Percentiles rank a stretch among this genome's conserved stretches.
Conservation (phyloP, 2,329 filamentous ascomycete genomes). For the Sporothrix mexicana region DNA sequence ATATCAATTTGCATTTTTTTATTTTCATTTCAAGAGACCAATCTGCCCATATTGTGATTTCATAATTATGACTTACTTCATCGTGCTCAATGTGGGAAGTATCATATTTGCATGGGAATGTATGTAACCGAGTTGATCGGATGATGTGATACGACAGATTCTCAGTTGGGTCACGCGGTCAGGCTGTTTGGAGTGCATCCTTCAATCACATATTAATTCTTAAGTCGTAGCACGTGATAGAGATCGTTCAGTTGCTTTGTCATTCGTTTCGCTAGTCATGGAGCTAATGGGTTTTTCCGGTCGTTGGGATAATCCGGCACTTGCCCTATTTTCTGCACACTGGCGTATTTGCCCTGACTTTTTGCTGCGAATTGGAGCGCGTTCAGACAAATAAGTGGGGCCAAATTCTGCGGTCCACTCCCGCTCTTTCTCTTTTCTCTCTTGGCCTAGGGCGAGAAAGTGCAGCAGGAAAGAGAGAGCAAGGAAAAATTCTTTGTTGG, state of each 20-base stretch:
- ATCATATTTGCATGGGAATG: background rate
- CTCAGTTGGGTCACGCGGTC: no score
- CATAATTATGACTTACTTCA: background rate
- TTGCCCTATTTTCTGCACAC: conserved; percentile 29
- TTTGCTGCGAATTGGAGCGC: conserved; percentile 6
- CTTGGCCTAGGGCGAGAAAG: background rate
- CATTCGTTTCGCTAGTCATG: no score
- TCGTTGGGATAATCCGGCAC: conserved; percentile 19
- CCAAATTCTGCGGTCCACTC: background rate
- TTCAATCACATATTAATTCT: no score
- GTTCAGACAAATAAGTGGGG: background rate
- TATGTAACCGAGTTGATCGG: background rate
- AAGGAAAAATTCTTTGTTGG: conserved; percentile 24
- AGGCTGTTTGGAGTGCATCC: no score
- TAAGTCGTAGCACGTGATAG: background rate
- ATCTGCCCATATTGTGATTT: background rate
- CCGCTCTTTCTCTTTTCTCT: background rate
- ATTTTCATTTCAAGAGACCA: background rate
- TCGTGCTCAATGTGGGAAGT: background rate
- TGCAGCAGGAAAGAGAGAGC: background rate
- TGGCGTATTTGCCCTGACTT: conserved; percentile 20
- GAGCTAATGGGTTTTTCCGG: background rate
- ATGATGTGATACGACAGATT: background rate
- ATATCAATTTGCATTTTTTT: conserved; percentile 26
- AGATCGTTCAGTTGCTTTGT: no score